Base-by-base conservation (phyloP, 1,284 basidiomycete species). In the Exobasidium cylindrosporum region DNA sequence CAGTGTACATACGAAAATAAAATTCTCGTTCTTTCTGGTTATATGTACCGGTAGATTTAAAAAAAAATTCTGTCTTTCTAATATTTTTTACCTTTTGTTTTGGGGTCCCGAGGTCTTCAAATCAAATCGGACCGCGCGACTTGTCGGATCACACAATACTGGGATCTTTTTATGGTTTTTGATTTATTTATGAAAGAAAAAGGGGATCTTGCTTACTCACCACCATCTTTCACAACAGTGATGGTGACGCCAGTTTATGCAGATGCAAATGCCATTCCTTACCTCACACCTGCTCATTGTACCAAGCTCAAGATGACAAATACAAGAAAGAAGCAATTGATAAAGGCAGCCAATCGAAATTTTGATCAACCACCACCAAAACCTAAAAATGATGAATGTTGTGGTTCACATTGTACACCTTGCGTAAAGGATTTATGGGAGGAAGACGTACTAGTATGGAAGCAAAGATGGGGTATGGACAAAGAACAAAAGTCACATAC, bases 351-450 rank as follows among this genome's bases (percentile, higher is more conserved):
- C 1, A 61, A 56, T 2, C 57, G 72, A 6, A 44, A 56, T 23
- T 61, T 55, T 43, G 62, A 72, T 60, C 61, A 62, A 30, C 72
- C 72, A 6, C 72, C 72, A 4, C 72, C 70, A 0, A 67, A 66
- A 2, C 72, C 70, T 1, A 65, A 67, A 17, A 66, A 67, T 10
- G 64, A 66, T 61, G 72, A 73, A 35, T 73, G 72, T 52, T 73
- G 72, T 32, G 72, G 68, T 0, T 68, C 66, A 55, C 60, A 59
- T 52, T 73, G 72, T 50, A 60, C 65, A 14, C 72, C 72, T 0
- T 73, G 72, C 58, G 72, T 73, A n/a, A 69, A 69, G 58, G 63
- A 62, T 23, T 69, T 73, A 0, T 72, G 70, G 68, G 67, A 62
- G 53, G 70, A 72, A 31, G 72, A 73, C 58, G 55, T 68, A 4